A percentile compares a stretch with the other conserved stretches of the same genome.
These are phyloP conservation scores for Trichoderma citrinoviride DNA, from an alignment of 2,329 filamentous ascomycete genomes.

Conservation along the genomic window DNA sequence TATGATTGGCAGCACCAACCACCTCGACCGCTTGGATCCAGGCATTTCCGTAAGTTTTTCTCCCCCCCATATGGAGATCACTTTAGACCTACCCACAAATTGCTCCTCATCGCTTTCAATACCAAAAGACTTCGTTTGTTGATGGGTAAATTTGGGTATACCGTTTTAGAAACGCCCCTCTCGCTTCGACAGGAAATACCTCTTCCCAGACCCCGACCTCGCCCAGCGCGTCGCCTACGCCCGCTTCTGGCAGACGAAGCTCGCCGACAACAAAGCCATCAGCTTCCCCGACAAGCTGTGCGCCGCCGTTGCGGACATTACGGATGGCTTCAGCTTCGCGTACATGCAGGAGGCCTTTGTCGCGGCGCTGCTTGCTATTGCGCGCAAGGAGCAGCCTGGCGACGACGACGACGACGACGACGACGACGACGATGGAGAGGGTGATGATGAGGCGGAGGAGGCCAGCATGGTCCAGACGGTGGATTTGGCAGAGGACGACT, in stretches of 20 bases:
- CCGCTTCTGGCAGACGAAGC: constrained; percentile 59
- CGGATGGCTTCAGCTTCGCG: constrained; percentile 64
- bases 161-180: constrained; percentile 56
- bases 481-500: constrained; percentile 38
- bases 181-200: constrained; percentile 65
- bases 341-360: constrained; percentile 71
- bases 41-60: constrained; percentile 51
- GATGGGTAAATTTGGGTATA: neutral
- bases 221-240: constrained; percentile 58
- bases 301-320: constrained; percentile 59
- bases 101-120: neutral
- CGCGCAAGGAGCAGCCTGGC: constrained; percentile 33
- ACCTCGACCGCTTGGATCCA: constrained; percentile 64
- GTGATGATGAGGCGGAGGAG: neutral
- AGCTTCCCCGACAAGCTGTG: constrained; percentile 55
- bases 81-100: too few species aligned
- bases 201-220: constrained; percentile 57
- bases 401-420: constrained; percentile 28
- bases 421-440: constrained; percentile 27
- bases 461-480: constrained; percentile 26
- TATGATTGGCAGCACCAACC: constrained; percentile 65
- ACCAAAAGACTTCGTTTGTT: neutral
- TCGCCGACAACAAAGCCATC: constrained; percentile 55
- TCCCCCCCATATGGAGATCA: too few species aligned
- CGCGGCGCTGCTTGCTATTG: constrained; percentile 59